Conservation (phyloP, 345 rosid genomes). For the Chamaenerion angustifolium region DNA sequence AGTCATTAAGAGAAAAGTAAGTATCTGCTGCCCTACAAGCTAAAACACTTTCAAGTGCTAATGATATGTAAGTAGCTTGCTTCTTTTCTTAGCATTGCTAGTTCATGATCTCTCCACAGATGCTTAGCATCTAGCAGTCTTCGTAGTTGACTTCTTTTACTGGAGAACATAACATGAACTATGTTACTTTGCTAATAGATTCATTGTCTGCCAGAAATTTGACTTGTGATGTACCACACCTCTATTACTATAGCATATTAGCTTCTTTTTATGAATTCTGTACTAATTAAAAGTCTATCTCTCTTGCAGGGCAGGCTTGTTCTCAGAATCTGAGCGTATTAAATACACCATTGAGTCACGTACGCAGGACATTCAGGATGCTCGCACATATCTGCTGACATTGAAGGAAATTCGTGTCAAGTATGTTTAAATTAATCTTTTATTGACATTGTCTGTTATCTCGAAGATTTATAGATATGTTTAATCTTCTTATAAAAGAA, state of each 20-base stretch:
- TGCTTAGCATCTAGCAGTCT: background rate
- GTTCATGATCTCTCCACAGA: background rate
- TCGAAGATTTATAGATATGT: background rate
- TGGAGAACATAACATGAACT: no score
- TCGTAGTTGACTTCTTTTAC: background rate
- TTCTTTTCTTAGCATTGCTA: no score
- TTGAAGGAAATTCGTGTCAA: slow-evolving; percentile 63
- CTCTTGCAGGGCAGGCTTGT: slow-evolving; percentile 67
- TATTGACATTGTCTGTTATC: background rate
- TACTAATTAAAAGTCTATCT: slow-evolving; percentile 5
- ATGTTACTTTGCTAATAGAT: no score
- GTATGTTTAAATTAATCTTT: slow-evolving; percentile 16
- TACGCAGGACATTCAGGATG: slow-evolving; percentile 74
- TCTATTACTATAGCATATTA: no score
- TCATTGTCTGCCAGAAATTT: no score
- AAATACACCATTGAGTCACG: slow-evolving; percentile 41
- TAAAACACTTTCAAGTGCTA: background rate
- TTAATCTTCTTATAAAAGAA: no score
- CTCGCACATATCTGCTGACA: slow-evolving; percentile 64
- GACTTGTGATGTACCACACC: no score
- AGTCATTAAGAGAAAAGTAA: slow-evolving; percentile 32
- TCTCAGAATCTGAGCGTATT: slow-evolving; percentile 76
- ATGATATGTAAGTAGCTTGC: no score
- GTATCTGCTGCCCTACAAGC: slow-evolving; percentile 6
- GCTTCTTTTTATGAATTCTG: no score